Percentiles rank a stretch among this genome's conserved stretches.
These are phyloP conservation scores for Beauveria australis DNA, from an alignment of 2,329 filamentous ascomycete genomes.

Conservation along the genomic window DNA sequence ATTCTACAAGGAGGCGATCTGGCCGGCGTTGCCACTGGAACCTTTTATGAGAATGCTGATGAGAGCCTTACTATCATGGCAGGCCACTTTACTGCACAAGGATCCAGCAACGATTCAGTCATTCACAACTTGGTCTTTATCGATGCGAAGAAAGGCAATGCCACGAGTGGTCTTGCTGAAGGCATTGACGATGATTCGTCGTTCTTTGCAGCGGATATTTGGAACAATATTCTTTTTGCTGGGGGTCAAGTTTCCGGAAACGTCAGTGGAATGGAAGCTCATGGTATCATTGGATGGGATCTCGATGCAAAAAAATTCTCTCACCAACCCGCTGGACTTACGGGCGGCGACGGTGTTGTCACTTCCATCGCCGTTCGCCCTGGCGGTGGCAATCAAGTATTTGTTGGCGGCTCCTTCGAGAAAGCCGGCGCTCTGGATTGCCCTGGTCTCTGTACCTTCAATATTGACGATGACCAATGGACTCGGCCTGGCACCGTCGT, in stretches of 20 bases:
- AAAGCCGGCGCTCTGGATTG: conserved; percentile 77
- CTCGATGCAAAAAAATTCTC: conserved; percentile 55
- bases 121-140: conserved; percentile 78
- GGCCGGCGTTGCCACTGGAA: conserved; percentile 66
- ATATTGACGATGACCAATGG: conserved; percentile 66
- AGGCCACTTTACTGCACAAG: conserved; percentile 71
- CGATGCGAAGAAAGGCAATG: conserved; percentile 61
- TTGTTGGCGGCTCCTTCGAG: conserved; percentile 78
- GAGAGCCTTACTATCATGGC: conserved; percentile 81
- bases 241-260: conserved; percentile 73
- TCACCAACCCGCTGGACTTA: conserved; percentile 67
- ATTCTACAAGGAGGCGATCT: conserved; percentile 31
- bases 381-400: conserved; percentile 59
- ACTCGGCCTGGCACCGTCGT: conserved; percentile 66
- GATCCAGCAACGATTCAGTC: conserved; percentile 53
- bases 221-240: conserved; percentile 64
- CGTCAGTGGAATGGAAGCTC: conserved; percentile 53
- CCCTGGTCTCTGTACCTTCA: conserved; percentile 72
- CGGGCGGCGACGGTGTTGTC: conserved; percentile 62
- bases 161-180: conserved; percentile 60
- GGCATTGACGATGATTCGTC: conserved; percentile 64
- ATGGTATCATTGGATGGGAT: conserved; percentile 74
- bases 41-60: conserved; percentile 62
- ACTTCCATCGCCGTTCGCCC: conserved; percentile 68
- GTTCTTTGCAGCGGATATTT: conserved; percentile 62